These are phyloP conservation scores for Haematococcus lacustris DNA, from an alignment of 139 green algal species.

Conservation along the genomic window DNA sequence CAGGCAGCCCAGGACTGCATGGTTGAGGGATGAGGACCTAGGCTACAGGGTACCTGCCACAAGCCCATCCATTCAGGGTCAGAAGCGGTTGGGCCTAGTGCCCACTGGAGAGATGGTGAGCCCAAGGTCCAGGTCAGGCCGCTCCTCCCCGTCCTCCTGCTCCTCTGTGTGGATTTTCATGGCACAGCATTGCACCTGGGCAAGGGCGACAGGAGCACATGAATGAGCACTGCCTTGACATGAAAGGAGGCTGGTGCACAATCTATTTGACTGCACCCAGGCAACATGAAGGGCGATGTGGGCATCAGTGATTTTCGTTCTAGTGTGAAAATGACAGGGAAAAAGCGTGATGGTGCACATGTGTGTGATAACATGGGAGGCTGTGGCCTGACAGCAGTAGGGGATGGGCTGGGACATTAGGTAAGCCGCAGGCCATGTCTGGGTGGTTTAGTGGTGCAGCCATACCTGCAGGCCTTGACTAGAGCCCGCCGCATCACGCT, in stretches of 20 bases:
- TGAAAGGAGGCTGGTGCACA: background rate
- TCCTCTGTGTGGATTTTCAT: slow-evolving; percentile 25
- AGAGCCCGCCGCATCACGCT: slow-evolving; percentile 4
- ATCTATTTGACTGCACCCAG: background rate
- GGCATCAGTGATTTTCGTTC: background rate
- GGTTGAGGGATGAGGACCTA: too few species aligned
- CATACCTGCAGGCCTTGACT: slow-evolving; percentile 3
- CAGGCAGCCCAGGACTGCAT: too few species aligned
- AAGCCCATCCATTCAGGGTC: too few species aligned
- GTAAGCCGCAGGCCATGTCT: too few species aligned
- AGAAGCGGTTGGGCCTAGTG: background rate
- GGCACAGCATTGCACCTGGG: background rate
- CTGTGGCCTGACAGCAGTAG: too few species aligned
- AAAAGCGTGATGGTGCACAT: background rate
- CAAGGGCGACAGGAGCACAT: background rate
- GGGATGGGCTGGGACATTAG: too few species aligned
- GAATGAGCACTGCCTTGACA: background rate
- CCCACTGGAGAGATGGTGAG: slow-evolving; percentile 7
- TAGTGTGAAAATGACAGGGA: background rate
- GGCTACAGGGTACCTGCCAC: too few species aligned
- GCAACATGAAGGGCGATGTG: too few species aligned
- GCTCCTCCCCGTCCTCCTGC: slow-evolving; percentile 43
- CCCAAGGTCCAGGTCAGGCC: slow-evolving; percentile 35
- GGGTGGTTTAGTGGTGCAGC: background rate
- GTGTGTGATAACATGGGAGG: background rate